Conservation (phyloP, 2,329 filamentous ascomycete genomes). For the Hypomyces rosellus region DNA sequence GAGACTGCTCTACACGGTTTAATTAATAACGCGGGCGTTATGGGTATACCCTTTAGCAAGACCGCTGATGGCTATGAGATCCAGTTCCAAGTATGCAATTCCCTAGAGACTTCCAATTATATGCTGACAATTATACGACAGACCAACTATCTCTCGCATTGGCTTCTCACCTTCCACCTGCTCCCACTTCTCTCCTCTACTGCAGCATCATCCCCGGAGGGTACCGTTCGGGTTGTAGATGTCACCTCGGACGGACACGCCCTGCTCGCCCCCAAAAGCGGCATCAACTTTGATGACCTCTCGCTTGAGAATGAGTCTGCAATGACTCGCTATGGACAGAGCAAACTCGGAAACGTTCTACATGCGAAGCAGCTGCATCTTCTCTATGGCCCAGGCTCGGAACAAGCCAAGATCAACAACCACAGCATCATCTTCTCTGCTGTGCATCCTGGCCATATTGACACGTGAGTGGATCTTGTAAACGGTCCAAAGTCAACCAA, state of each 20-base stretch:
- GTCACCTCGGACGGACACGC: conserved; percentile 18
- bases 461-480: conserved; percentile 6
- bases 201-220: conserved; percentile 13
- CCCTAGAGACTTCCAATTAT: not conserved
- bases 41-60: conserved; percentile 24
- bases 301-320: conserved; percentile 6
- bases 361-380: conserved; percentile 34
- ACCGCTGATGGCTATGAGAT: conserved; percentile 30
- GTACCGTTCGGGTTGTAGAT: conserved; percentile 16
- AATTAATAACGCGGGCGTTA: conserved; percentile 37
- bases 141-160: conserved; percentile 39
- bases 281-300: conserved; percentile 17
- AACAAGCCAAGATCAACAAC: not conserved
- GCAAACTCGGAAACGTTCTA: conserved; percentile 43
- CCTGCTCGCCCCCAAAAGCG: conserved; percentile 11
- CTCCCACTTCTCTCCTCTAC: conserved; percentile 31
- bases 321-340: conserved; percentile 35
- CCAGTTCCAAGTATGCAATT: conserved; percentile 26
- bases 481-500: not conserved
- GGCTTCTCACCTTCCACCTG: conserved; percentile 33
- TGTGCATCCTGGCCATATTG: conserved; percentile 13
- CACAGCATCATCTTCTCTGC: conserved; percentile 4
- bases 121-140: conserved; percentile 10
- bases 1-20: conserved; percentile 29
- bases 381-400: conserved; percentile 23